Percentiles rank a stretch among this genome's conserved stretches.
Evolutionary conservation across 1,284 basidiomycete species (phyloP).

Genomic region (Anthracocystis panici-leucophaei): DNA sequence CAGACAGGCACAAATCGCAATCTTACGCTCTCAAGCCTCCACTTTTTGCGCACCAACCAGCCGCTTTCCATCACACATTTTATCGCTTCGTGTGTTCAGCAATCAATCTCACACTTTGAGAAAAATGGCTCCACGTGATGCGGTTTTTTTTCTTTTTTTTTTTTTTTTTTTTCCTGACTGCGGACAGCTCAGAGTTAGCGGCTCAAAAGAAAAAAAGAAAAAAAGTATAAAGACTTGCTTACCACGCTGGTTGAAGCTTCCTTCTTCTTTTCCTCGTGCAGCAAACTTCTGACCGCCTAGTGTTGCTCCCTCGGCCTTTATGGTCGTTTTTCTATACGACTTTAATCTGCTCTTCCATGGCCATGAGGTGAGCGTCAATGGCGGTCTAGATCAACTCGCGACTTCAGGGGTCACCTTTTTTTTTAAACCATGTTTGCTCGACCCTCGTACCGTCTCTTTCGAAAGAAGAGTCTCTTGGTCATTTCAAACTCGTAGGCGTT

Average conservation of each 20-base stretch:
- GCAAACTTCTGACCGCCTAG: conserved; percentile 55
- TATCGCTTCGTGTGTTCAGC: not conserved
- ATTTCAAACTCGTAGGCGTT: conserved; percentile 8
- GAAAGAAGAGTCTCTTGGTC: not conserved
- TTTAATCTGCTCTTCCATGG: conserved; percentile 43
- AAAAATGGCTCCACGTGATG: conserved; percentile 25
- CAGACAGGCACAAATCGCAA: no score
- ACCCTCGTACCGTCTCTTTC: conserved; percentile 39
- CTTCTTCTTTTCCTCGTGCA: conserved; percentile 55
- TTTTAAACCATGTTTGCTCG: conserved; percentile 34
- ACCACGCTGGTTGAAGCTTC: not conserved
- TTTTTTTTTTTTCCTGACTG: not conserved
- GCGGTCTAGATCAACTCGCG: conserved; percentile 56
- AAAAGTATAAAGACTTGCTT: conserved; percentile 8
- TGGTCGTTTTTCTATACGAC: not conserved
- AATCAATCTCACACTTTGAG: conserved; percentile 20
- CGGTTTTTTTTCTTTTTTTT: conserved; percentile 1
- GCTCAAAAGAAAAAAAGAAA: not conserved
- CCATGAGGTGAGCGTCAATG: conserved; percentile 56
- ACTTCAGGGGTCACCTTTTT: conserved; percentile 47
- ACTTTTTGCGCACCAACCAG: not conserved
- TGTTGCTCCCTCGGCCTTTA: conserved; percentile 56
- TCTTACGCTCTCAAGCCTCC: not conserved
- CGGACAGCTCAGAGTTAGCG: not conserved
- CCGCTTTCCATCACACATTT: not conserved